phyloP scores from a whole-genome alignment of 2,329 filamentous ascomycete genomes.

The Fusarium pseudocircinatum region DNA sequence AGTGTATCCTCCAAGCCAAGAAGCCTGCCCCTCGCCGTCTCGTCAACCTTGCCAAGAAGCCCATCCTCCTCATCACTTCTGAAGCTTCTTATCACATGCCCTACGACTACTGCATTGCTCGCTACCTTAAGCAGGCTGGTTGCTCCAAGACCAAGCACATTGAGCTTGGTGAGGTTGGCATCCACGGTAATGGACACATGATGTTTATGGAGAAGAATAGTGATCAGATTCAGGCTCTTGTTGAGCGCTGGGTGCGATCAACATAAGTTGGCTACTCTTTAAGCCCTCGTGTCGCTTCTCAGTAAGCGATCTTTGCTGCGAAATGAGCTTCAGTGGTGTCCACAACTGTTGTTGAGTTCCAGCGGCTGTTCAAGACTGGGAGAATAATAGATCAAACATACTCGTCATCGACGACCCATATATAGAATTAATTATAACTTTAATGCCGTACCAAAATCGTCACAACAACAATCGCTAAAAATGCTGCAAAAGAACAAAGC shows the following conservation, averaged over 20 bases:
- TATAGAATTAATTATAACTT: neutral
- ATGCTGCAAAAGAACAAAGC: neutral
- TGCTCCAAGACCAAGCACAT: constrained; percentile 32
- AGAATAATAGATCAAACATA: neutral
- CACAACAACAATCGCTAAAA: neutral
- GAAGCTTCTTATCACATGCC: constrained; percentile 37
- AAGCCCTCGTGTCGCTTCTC: neutral
- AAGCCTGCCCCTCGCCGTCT: constrained; percentile 36
- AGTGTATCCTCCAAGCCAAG: constrained; percentile 29
- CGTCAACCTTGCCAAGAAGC: constrained; percentile 47
- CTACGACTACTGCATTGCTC: constrained; percentile 34
- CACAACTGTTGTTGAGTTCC: too few relatives aligned
- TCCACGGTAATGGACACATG: constrained; percentile 38
- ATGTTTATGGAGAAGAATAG: constrained; percentile 41
- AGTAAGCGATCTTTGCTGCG: rapidly evolving
- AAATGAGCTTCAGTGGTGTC: neutral
- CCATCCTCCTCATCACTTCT: constrained; percentile 30
- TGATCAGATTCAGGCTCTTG: neutral
- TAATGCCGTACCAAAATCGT: neutral
- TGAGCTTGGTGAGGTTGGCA: constrained; percentile 29
- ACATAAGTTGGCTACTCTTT: neutral
- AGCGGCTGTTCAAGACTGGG: neutral
- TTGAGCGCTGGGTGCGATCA: neutral
- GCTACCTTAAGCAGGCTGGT: constrained; percentile 30
- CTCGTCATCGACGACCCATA: neutral